Evolutionary conservation across 441 rosid genomes (phyloP).

Genomic region (Populus hybrid): DNA sequence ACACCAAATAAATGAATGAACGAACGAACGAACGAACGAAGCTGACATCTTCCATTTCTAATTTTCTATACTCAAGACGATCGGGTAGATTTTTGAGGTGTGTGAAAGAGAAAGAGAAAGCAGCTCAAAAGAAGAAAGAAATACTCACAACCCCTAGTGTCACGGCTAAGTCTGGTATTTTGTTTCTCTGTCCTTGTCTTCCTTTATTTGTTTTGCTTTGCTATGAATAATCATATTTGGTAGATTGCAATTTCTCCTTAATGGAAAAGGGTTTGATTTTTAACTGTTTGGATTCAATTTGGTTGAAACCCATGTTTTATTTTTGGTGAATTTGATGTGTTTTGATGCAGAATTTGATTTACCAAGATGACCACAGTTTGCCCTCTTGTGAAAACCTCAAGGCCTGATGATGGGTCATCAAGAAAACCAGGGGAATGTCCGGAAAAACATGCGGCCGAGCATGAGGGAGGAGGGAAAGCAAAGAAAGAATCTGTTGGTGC

Average conservation of each 20-base stretch:
- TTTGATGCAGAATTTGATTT: slow-evolving; percentile 16
- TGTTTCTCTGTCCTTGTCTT: not conserved
- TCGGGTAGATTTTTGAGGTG: not conserved
- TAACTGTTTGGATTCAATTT: not conserved
- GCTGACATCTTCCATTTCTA: not conserved
- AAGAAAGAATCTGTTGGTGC: slow-evolving; percentile 38
- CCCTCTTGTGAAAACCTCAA: slow-evolving; percentile 65
- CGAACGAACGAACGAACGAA: not conserved
- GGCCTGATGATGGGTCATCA: slow-evolving; percentile 49
- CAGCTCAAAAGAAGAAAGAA: not conserved
- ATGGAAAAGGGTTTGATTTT: not conserved
- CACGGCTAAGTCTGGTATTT: not conserved
- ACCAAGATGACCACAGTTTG: slow-evolving; percentile 59
- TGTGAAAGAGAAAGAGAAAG: not conserved
- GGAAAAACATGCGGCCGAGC: slow-evolving; percentile 30
- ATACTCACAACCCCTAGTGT: not conserved
- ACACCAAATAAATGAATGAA: not conserved
- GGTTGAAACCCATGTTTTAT: not conserved
- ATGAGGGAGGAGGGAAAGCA: slow-evolving; percentile 31
- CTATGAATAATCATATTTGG: not conserved
- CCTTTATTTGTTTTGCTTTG: not conserved
- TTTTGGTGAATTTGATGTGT: not conserved
- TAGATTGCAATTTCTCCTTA: not conserved
- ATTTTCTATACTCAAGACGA: not conserved
- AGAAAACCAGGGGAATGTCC: slow-evolving; percentile 34